A percentile compares a stretch with the other conserved stretches of the same genome.
Evolutionary conservation across 225 moss, liverwort and hornwort species (phyloP).

Genomic region (Physcomitrellopsis africana): DNA sequence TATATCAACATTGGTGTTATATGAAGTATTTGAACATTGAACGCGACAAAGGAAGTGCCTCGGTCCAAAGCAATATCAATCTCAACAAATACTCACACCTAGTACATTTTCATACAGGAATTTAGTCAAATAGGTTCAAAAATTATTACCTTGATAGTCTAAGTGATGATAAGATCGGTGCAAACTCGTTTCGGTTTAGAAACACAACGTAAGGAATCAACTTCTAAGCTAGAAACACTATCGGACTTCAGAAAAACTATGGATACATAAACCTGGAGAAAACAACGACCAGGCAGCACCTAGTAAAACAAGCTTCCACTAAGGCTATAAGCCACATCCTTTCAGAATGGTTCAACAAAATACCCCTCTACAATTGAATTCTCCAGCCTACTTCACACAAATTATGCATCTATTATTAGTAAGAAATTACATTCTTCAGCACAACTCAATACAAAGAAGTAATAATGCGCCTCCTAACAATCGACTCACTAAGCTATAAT

Average conservation of each 20-base stretch:
- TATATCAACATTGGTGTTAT: too few relatives aligned
- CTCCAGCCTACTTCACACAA: conserved; percentile 12
- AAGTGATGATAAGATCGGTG: not conserved
- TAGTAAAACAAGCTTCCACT: conserved; percentile 6
- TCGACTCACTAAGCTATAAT: conserved; percentile 30
- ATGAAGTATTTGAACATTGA: too few relatives aligned
- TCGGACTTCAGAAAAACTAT: not conserved
- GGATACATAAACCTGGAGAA: conserved; percentile 8
- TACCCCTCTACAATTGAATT: conserved; percentile 16
- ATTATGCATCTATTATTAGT: conserved; percentile 8
- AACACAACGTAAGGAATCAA: not conserved
- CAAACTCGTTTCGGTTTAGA: not conserved
- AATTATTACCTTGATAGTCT: too few relatives aligned
- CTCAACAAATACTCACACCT: too few relatives aligned
- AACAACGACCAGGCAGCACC: conserved; percentile 23
- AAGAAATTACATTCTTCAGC: not conserved
- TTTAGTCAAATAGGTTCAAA: too few relatives aligned
- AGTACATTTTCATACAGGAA: too few relatives aligned
- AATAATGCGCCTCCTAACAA: conserved; percentile 28
- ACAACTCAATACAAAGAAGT: conserved; percentile 17
- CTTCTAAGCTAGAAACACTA: not conserved
- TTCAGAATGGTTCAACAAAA: conserved; percentile 13
- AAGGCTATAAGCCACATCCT: not conserved
- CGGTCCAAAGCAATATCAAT: too few relatives aligned
- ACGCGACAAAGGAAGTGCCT: too few relatives aligned